A percentile compares a stretch with the other conserved stretches of the same genome.
phyloP scores from a whole-genome alignment of 306 rosid genomes.

The Macrotyloma uniflorum region DNA sequence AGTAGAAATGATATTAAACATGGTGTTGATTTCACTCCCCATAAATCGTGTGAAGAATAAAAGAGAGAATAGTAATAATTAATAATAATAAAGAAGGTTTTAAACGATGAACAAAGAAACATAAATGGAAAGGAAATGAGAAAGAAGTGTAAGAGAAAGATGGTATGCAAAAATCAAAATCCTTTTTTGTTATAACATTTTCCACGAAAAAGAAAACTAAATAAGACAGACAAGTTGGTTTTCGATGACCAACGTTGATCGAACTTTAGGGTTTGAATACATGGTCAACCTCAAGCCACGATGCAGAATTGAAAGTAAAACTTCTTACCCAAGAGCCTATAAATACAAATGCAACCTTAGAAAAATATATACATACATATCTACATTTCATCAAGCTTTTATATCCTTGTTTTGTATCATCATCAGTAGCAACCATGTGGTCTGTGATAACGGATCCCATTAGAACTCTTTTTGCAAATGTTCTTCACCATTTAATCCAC shows the following conservation, averaged over 20 bases:
- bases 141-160: background rate
- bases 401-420: no score
- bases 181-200: background rate
- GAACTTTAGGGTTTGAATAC: background rate
- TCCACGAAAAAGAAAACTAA: background rate
- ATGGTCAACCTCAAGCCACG: background rate
- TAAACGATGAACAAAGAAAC: background rate
- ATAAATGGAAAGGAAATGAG: background rate
- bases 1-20: no score
- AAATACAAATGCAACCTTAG: background rate
- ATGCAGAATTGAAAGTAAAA: background rate
- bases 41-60: background rate
- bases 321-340: background rate
- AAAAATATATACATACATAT: background rate
- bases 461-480: background rate
- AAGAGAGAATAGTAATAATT: background rate
- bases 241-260: background rate
- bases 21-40: background rate
- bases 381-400: background rate
- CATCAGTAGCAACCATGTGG: conserved; percentile 14
- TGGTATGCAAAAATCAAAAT: background rate
- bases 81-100: no score
- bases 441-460: conserved; percentile 23
- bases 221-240: background rate
- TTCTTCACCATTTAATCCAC: conserved; percentile 35